phyloP scores from a whole-genome alignment of 2,329 filamentous ascomycete species.

The Byssoonygena ceratinophila region DNA sequence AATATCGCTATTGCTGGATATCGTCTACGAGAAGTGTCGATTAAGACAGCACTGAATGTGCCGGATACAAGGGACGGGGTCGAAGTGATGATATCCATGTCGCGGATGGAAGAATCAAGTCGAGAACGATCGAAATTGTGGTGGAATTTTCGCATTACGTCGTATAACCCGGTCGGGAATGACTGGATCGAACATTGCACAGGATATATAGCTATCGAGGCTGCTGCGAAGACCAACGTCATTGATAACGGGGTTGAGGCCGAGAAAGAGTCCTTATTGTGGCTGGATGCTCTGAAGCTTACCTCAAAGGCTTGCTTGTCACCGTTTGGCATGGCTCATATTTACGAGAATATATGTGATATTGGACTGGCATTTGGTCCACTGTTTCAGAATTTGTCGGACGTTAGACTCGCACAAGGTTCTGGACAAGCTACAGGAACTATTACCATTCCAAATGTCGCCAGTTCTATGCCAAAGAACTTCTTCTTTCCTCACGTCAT shows the following conservation, averaged over 20 bases:
- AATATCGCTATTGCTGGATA: slow-evolving; percentile 6
- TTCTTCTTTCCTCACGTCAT: slow-evolving; percentile 28
- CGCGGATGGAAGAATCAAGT: slow-evolving; percentile 19
- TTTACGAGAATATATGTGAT: slow-evolving; percentile 23
- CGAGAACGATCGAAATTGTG: slow-evolving; percentile 18
- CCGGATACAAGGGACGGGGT: slow-evolving; percentile 26
- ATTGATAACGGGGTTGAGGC: slow-evolving; percentile 21
- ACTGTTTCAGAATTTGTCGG: slow-evolving; percentile 24
- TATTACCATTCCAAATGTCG: slow-evolving; percentile 25
- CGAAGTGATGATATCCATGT: slow-evolving; percentile 24
- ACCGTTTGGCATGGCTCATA: slow-evolving; percentile 19
- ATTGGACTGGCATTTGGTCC: slow-evolving; percentile 26
- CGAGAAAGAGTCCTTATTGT: slow-evolving; percentile 16
- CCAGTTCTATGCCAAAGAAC: slow-evolving; percentile 26
- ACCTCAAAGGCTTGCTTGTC: slow-evolving; percentile 18
- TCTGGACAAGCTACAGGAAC: slow-evolving; percentile 19
- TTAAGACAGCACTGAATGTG: slow-evolving; percentile 24
- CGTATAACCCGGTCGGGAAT: slow-evolving; percentile 23
- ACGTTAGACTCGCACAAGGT: slow-evolving; percentile 19
- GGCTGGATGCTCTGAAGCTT: slow-evolving; percentile 14
- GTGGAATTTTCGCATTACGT: slow-evolving; percentile 26
- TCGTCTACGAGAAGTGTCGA: slow-evolving; percentile 20
- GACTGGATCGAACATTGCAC: slow-evolving; percentile 30
- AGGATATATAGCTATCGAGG: slow-evolving; percentile 24
- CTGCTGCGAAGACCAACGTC: slow-evolving; percentile 3